Base-by-base conservation (phyloP, 352 stramenopile genomes). In the Phytophthora ohioensis region DNA sequence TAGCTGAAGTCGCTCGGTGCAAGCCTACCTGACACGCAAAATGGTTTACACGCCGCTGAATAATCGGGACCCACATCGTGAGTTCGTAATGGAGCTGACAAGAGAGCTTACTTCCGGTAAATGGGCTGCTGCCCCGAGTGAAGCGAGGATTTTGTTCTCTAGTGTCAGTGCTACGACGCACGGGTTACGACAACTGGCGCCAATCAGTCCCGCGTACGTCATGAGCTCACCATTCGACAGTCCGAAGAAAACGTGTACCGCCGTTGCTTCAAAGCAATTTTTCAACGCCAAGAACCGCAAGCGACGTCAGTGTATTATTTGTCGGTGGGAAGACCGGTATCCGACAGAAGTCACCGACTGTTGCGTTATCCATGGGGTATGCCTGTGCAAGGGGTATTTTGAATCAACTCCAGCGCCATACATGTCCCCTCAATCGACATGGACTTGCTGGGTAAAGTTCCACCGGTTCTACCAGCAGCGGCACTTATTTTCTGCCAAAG, bases 1-100 rank as follows among this genome's bases (percentile, higher is more conserved):
- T 78, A 1, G 46, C 73, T 3, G 76, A 78, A 52, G 59, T 82
- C 34, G 75, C 67, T 15, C 57, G 64, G 0, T 58, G 59, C 32
- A 82, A 82, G 71, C 71, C 1, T 68, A 64, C 13, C 9, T 54
- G 46, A 71, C 55, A 21, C 36, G 55, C 8, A 49, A 8, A 52
- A 51, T 69, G 43, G 61, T 69, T 17, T 17, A 55, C 30, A 30
- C 48, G 9, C 30, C 30, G 4, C 15, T 6, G 2, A 61, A 55
- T 52, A 55, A 47, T 48, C 34, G 35, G 12, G 43, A 53, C 8
- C 61, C 61, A 3, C 61, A 57, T 12, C 35, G 61, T 7, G 39
- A 1, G 1, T 68, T 62, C 17, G 35, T 69, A 35, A 42, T 57
- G 27, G 35, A 32, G 5, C 27, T 63, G 13, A 9, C 36, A 4